Base-by-base conservation (phyloP, 345 rosid species). In the Melastoma malabathricum region DNA sequence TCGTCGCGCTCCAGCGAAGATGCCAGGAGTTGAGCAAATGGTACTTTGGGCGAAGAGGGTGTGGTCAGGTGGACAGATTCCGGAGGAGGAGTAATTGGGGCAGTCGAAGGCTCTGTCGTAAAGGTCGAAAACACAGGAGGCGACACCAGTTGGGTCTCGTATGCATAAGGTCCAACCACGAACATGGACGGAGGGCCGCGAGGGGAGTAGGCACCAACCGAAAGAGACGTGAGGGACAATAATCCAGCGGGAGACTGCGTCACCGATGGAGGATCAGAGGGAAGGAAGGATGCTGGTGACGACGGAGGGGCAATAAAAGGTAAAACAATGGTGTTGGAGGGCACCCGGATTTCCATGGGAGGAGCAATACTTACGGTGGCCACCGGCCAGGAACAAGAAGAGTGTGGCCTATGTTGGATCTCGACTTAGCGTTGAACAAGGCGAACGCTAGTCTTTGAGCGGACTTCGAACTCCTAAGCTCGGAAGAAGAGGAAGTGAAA, bases 31-130 rank as follows among this genome's bases (percentile, higher is more conserved):
- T 78, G 89, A 62, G 98, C 96, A 73, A 72, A 90, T 13, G 98
- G 98, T 48, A 90, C 96, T 61, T 90, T 96, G 15, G 98, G 98
- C 46, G 98, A 90, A 4, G 96, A 84, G 56, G 98, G 98, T 15
- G 92, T 86, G 19, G 94, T 82, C 56, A 61, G 51, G 29, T 81
- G 92, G 60, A 84, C 82, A 6, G 96, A 80, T 59, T 83, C 96
- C 0, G 98, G 86, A 15, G 94, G 96, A 1, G 98, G 98, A 31
- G 98, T 90, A 64, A 77, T 80, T 13, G 95, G 81, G 44, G 98
- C 96, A 14, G 98, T 90, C 12, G 94, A 83, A 52, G 98, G 94
- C 54, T 86, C 89, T 6, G 98, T 89, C 48, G 86, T 73, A 61
- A 86, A 73, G 14, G 98, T 92, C 31, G 98, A 89, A 68, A 89